phyloP scores from a whole-genome alignment of 176 grass and related monocot species.

The Alopecurus myosuroides region DNA sequence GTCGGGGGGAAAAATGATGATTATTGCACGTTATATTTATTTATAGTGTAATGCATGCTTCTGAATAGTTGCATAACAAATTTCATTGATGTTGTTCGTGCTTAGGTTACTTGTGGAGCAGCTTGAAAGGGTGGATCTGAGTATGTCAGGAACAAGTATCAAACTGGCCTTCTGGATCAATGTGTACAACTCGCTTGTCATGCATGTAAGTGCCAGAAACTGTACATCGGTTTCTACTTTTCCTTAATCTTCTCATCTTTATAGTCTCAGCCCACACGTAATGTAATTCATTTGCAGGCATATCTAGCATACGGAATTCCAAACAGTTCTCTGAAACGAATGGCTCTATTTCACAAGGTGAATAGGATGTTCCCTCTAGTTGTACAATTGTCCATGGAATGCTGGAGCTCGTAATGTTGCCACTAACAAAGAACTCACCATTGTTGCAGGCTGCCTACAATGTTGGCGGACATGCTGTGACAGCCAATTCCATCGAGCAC shows the following conservation, averaged over 20 bases:
- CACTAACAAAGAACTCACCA: neutral
- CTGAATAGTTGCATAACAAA: neutral
- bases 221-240: neutral
- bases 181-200: slow-evolving; percentile 93
- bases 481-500: slow-evolving; percentile 79
- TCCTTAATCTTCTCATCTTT: neutral
- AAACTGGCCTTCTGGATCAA: slow-evolving; percentile 98
- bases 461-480: slow-evolving; percentile 74
- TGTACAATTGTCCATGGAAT: slow-evolving; percentile 18
- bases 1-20: neutral
- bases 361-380: neutral
- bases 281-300: slow-evolving; percentile 50
- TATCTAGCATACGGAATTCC: slow-evolving; percentile 85
- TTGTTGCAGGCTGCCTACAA: slow-evolving; percentile 89
- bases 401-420: neutral
- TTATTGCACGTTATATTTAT: neutral
- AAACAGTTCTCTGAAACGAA: slow-evolving; percentile 78
- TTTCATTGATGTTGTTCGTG: neutral
- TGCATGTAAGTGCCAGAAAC: slow-evolving; percentile 73
- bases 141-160: slow-evolving; percentile 43
- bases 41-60: neutral
- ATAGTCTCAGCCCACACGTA: neutral
- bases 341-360: slow-evolving; percentile 89
- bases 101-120: slow-evolving; percentile 91
- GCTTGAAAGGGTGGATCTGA: slow-evolving; percentile 88